Conservation (phyloP, 768 basidiomycete genomes). For the Tricholomella constricta region DNA sequence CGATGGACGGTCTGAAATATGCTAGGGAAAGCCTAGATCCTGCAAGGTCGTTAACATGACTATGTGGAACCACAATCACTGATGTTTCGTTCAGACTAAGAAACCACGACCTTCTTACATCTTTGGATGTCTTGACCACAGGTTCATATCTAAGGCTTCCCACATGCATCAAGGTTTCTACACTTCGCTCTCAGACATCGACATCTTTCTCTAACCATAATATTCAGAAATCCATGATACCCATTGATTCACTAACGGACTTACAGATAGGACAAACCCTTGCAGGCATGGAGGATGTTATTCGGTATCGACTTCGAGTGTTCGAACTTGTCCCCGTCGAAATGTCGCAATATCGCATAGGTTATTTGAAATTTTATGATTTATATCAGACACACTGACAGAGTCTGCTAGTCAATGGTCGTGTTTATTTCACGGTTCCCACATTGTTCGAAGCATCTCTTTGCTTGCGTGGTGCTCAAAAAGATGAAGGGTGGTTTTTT, state of each 20-base stretch:
- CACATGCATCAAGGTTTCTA: constrained; percentile 69
- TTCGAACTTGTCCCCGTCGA: constrained; percentile 81
- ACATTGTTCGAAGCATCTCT: constrained; percentile 75
- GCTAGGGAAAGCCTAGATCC: constrained; percentile 72
- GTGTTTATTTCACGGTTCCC: constrained; percentile 73
- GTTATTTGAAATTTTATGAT: constrained; percentile 31
- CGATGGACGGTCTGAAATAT: constrained; percentile 61
- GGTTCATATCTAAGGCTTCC: constrained; percentile 88
- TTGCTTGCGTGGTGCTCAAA: constrained; percentile 69
- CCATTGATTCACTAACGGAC: constrained; percentile 67
- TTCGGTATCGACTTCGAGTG: constrained; percentile 78
- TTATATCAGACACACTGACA: not conserved
- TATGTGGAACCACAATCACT: not conserved
- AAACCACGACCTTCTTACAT: constrained; percentile 92
- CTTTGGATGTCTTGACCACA: constrained; percentile 83
- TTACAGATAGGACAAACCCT: constrained; percentile 66
- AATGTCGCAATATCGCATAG: constrained; percentile 71
- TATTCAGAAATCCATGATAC: constrained; percentile 67
- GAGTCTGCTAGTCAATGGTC: constrained; percentile 62
- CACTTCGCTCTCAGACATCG: not conserved
- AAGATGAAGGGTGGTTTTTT: constrained; percentile 84
- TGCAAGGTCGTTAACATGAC: constrained; percentile 58
- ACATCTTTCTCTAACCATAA: constrained; percentile 11
- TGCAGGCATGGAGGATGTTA: constrained; percentile 70
- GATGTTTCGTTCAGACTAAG: constrained; percentile 52